Conservation (phyloP, 768 basidiomycete genomes). For the Terana coerulea region DNA sequence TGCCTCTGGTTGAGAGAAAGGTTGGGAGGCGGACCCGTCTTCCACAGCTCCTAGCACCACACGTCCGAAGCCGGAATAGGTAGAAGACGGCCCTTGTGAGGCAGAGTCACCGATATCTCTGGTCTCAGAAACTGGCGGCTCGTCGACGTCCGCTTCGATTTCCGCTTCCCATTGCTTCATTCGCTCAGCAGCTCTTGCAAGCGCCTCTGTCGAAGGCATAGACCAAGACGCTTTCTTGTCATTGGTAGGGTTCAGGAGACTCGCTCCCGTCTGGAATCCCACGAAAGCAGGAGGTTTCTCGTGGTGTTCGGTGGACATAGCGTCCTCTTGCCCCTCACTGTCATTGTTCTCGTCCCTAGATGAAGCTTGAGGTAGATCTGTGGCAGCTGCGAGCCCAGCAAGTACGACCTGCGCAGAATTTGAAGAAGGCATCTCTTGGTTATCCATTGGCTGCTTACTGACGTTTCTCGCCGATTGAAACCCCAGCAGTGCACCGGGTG, state of each 20-base stretch:
- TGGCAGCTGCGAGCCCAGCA: too few relatives aligned
- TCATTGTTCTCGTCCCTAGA: too few relatives aligned
- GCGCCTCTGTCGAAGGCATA: constrained; percentile 20
- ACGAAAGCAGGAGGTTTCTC: constrained; percentile 6
- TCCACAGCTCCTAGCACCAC: constrained; percentile 17
- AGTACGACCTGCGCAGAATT: too few relatives aligned
- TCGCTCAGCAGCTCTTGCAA: constrained; percentile 18
- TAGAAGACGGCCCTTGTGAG: neutral
- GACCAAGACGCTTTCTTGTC: constrained; percentile 13
- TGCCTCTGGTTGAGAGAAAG: constrained; percentile 5
- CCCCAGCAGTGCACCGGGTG: neutral
- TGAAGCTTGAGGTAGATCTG: too few relatives aligned
- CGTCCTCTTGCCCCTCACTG: too few relatives aligned
- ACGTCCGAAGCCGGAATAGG: constrained; percentile 9
- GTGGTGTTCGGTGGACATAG: too few relatives aligned
- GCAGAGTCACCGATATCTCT: neutral
- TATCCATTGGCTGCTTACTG: neutral
- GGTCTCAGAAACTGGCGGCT: constrained; percentile 1
- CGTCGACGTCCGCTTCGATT: constrained; percentile 17
- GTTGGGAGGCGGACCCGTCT: constrained; percentile 8
- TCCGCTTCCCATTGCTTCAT: constrained; percentile 25
- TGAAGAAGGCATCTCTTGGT: too few relatives aligned
- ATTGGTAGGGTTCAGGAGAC: constrained; percentile 9
- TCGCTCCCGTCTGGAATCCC: constrained; percentile 9
- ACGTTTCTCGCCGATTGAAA: constrained; percentile 16